A percentile compares a stretch with the other conserved stretches of the same genome.
Conservation (phyloP, 116 monocot species). For the Zostera marina region DNA sequence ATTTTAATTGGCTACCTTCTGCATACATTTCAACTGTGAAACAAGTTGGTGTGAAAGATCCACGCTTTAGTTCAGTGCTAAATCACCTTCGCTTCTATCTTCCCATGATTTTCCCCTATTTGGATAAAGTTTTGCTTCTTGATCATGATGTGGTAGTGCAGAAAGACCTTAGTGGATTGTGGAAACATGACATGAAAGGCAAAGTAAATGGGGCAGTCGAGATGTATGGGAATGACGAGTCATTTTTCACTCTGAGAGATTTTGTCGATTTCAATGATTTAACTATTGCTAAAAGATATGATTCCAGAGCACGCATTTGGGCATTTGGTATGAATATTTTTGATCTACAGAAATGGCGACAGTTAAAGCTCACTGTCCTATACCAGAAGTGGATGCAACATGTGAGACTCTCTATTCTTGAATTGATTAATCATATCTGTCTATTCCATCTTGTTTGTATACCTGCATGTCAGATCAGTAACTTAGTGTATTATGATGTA, state of each 20-base stretch:
- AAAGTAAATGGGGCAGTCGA: conserved; percentile 67
- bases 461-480: background rate
- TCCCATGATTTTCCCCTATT: conserved; percentile 52
- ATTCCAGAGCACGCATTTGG: conserved; percentile 60
- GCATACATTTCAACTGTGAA: conserved; percentile 31
- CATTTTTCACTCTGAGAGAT: conserved; percentile 23
- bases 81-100: conserved; percentile 75
- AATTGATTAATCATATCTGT: background rate
- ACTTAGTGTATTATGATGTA: background rate
- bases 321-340: conserved; percentile 75
- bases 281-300: conserved; percentile 24
- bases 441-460: background rate
- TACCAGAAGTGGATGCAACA: conserved; percentile 31
- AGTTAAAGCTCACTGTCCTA: conserved; percentile 31
- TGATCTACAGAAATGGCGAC: conserved; percentile 78
- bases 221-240: conserved; percentile 19
- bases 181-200: conserved; percentile 46
- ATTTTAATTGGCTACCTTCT: conserved; percentile 38
- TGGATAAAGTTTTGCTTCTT: conserved; percentile 56
- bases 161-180: conserved; percentile 42
- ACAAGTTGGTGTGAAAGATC: conserved; percentile 15
- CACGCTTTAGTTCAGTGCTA: conserved; percentile 39
- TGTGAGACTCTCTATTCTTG: conserved; percentile 17
- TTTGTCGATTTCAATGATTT: conserved; percentile 45
- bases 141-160: conserved; percentile 87